These are phyloP conservation scores for Beta macrorhiza DNA, from an alignment of 179 eudicot species.

Conservation along the genomic window DNA sequence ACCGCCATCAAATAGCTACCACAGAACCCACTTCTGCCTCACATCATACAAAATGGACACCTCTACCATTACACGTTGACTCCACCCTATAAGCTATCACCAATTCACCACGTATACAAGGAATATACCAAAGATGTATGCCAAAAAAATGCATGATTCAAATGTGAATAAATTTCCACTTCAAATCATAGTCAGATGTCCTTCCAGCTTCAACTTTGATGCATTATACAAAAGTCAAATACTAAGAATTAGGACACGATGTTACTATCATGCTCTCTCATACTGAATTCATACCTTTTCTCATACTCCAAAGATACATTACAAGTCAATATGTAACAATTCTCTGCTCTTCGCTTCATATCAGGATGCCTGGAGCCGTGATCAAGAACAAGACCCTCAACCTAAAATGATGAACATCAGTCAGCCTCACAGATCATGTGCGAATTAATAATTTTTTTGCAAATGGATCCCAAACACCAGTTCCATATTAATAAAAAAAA, in stretches of 20 bases:
- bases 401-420: conserved; percentile 41
- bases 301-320: conserved; percentile 96
- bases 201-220: not conserved
- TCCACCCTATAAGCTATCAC: not conserved
- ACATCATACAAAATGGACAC: not conserved
- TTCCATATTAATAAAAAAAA: not conserved
- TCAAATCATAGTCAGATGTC: not conserved
- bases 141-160: not conserved
- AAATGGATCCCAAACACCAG: not conserved
- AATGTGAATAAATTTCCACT: not conserved
- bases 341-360: conserved; percentile 93
- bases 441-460: not conserved
- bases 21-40: not conserved
- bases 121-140: not conserved
- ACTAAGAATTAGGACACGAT: not conserved
- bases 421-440: not conserved
- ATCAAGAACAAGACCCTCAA: conserved; percentile 95
- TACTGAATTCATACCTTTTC: conserved; percentile 56
- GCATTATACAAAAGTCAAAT: not conserved
- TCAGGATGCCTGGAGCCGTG: conserved; percentile 99
- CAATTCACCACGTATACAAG: not conserved
- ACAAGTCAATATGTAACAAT: conserved; percentile 78
- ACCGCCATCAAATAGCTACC: not conserved
- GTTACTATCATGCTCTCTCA: not conserved
- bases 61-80: not conserved